Conservation (phyloP, 2,329 filamentous ascomycete species). For the Huntiella abstrusa region DNA sequence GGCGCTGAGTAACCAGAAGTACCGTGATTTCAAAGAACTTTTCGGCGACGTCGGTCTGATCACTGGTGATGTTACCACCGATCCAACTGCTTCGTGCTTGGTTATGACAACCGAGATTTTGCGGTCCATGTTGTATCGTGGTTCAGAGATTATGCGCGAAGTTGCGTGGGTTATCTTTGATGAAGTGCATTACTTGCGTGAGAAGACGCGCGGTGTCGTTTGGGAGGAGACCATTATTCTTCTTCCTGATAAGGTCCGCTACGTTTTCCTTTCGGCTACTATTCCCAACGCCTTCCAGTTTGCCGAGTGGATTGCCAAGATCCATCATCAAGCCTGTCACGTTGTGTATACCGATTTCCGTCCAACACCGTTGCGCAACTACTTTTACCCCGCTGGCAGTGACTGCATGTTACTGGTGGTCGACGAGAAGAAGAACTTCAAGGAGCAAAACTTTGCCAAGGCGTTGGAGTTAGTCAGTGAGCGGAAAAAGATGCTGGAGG, state of each 20-base stretch:
- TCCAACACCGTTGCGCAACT: slow-evolving; percentile 89
- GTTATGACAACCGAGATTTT: slow-evolving; percentile 99
- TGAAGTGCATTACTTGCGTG: slow-evolving; percentile 96
- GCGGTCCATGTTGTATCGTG: slow-evolving; percentile 92
- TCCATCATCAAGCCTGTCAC: slow-evolving; percentile 91
- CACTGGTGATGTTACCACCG: slow-evolving; percentile 98
- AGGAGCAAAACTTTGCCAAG: slow-evolving; percentile 92
- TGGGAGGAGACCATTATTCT: slow-evolving; percentile 99
- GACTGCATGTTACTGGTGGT: slow-evolving; percentile 89
- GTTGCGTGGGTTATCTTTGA: slow-evolving; percentile 98
- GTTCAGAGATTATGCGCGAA: slow-evolving; percentile 98
- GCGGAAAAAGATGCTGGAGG: slow-evolving; percentile 67
- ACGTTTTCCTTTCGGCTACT: slow-evolving; percentile 93
- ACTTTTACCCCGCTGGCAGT: slow-evolving; percentile 86
- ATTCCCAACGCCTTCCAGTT: slow-evolving; percentile 99
- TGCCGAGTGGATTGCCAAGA: slow-evolving; percentile 97
- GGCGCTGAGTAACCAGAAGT: slow-evolving; percentile 96
- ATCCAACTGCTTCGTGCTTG: slow-evolving; percentile 89
- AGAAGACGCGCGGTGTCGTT: slow-evolving; percentile 84
- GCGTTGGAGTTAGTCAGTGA: slow-evolving; percentile 83
- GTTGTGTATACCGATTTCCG: slow-evolving; percentile 98
- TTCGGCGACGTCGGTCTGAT: slow-evolving; percentile 96
- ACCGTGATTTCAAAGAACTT: slow-evolving; percentile 83
- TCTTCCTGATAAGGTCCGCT: slow-evolving; percentile 93
- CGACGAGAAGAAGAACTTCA: slow-evolving; percentile 89